phyloP scores from a whole-genome alignment of 2,329 filamentous ascomycete species.

The Zasmidium citrigriseum region DNA sequence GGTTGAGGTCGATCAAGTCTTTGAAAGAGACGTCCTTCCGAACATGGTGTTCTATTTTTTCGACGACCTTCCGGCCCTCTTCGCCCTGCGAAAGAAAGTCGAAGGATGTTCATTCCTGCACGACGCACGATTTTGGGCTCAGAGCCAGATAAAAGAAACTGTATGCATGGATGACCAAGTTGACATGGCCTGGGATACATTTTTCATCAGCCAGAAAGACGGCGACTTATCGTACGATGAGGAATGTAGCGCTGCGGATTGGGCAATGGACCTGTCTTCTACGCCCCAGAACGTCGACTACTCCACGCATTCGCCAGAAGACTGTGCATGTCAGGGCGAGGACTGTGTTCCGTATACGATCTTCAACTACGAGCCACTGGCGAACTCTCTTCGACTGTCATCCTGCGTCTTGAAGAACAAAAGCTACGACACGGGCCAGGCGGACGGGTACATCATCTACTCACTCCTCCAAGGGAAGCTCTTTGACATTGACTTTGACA shows the following conservation, averaged over 20 bases:
- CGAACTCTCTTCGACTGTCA: not conserved
- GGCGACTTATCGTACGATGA: not conserved
- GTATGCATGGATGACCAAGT: not conserved
- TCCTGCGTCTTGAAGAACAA: not conserved
- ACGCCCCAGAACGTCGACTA: not conserved
- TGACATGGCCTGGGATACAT: not conserved
- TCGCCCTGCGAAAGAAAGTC: not conserved
- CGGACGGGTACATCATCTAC: not conserved
- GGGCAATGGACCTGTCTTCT: not conserved
- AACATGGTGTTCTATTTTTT: not conserved
- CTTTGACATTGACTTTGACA: not conserved
- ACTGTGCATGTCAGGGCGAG: not conserved
- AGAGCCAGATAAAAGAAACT: not conserved
- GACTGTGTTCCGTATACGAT: not conserved
- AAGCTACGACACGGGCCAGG: not conserved
- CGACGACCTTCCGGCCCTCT: not conserved
- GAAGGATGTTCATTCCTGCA: not conserved
- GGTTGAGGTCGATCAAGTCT: not conserved
- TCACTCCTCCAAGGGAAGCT: not conserved
- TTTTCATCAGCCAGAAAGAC: not conserved
- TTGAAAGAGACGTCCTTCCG: not conserved
- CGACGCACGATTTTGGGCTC: not conserved
- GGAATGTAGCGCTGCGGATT: not conserved
- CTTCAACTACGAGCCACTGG: not conserved
- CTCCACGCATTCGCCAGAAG: too few relatives aligned